Conservation (phyloP, 2,329 filamentous ascomycete genomes). For the Taxawa tesnikishii region DNA sequence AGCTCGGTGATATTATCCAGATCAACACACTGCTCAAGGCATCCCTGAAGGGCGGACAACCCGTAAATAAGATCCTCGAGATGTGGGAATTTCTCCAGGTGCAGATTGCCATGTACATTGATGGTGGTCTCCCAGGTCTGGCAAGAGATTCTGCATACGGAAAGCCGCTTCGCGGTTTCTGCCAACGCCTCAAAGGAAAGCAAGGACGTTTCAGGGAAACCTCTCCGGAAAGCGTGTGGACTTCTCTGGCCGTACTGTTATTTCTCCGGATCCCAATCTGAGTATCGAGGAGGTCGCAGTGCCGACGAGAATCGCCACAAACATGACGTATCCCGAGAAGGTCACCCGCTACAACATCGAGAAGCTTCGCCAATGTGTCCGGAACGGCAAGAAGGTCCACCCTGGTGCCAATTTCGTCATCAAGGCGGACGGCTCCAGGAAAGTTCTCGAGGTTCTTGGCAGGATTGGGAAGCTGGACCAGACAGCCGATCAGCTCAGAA, state of each 20-base stretch:
- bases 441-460: constrained; percentile 48
- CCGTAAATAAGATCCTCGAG: constrained; percentile 85
- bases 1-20: constrained; percentile 91
- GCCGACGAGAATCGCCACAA: constrained; percentile 83
- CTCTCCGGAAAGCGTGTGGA: constrained; percentile 96
- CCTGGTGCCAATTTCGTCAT: constrained; percentile 78
- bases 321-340: constrained; percentile 87
- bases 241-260: constrained; percentile 94
- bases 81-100: constrained; percentile 96
- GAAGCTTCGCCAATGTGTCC: constrained; percentile 63
- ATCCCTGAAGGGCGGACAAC: constrained; percentile 69
- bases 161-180: constrained; percentile 85
- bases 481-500: constrained; percentile 60
- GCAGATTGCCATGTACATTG: constrained; percentile 95
- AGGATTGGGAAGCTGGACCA: constrained; percentile 44
- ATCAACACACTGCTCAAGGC: constrained; percentile 80
- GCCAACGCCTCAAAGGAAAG: constrained; percentile 91
- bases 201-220: constrained; percentile 93
- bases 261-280: constrained; percentile 91
- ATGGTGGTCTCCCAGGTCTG: constrained; percentile 90
- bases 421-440: constrained; percentile 56
- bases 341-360: constrained; percentile 76
- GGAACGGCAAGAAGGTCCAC: constrained; percentile 65
- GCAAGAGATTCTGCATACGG: constrained; percentile 68
- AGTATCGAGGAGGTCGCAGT: constrained; percentile 90